Conservation (phyloP, 2,329 filamentous ascomycete genomes). For the Macrophomina pseudophaseolina region DNA sequence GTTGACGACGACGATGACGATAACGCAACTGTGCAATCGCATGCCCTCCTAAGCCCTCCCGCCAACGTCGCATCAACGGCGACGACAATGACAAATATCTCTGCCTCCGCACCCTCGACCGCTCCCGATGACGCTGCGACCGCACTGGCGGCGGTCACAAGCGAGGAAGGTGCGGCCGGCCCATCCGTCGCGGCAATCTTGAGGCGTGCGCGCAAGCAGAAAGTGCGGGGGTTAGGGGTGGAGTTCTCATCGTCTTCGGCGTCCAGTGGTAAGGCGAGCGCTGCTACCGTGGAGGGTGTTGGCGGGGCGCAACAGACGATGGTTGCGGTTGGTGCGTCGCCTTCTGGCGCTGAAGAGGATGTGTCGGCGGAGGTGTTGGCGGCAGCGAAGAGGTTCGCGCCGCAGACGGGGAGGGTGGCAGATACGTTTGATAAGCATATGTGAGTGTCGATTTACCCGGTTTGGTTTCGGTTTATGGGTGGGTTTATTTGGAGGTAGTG, state of each 20-base stretch:
- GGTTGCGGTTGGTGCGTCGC: constrained; percentile 35
- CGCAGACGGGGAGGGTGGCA: constrained; percentile 71
- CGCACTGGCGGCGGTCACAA: not conserved
- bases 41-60: not conserved
- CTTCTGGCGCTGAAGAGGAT: constrained; percentile 36
- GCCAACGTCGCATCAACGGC: not conserved
- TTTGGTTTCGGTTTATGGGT: too few species aligned
- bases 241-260: constrained; percentile 56
- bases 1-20: constrained; percentile 36
- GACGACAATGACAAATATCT: not conserved
- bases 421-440: constrained; percentile 75
- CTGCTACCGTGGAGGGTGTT: constrained; percentile 17
- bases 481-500: not conserved
- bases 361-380: constrained; percentile 45
- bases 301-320: not conserved
- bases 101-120: not conserved
- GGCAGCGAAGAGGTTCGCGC: constrained; percentile 65
- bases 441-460: constrained; percentile 60
- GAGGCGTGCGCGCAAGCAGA: constrained; percentile 56
- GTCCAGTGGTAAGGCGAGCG: constrained; percentile 15
- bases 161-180: constrained; percentile 36
- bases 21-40: not conserved
- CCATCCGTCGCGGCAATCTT: constrained; percentile 57
- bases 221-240: constrained; percentile 60
- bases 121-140: not conserved